These are phyloP conservation scores for Aspergillus melleus DNA, from an alignment of 2,329 filamentous ascomycete species.

Conservation along the genomic window DNA sequence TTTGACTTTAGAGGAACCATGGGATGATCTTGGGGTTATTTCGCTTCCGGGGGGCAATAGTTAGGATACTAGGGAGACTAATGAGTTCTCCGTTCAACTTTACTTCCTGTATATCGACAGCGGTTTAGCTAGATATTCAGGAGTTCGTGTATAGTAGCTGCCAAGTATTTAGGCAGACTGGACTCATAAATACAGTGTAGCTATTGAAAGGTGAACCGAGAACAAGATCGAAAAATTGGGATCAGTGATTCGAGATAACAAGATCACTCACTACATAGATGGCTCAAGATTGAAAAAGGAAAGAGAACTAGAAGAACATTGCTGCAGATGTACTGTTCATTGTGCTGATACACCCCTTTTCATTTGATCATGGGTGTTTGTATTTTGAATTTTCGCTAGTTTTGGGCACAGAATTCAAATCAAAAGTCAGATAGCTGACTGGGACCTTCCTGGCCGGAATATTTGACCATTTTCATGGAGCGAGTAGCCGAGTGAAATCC, in stretches of 20 bases:
- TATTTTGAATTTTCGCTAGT: not conserved
- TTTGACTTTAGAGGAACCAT: not conserved
- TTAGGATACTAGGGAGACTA: not conserved
- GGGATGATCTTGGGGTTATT: not conserved
- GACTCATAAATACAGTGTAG: too few relatives aligned
- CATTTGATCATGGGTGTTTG: not conserved
- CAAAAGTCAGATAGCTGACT: not conserved
- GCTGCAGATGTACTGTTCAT: not conserved
- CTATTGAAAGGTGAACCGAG: not conserved
- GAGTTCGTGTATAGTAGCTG: not conserved
- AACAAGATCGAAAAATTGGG: not conserved
- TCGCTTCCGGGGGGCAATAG: not conserved
- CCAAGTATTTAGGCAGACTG: not conserved
- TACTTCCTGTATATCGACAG: too few relatives aligned
- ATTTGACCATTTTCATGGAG: not conserved
- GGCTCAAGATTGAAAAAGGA: not conserved
- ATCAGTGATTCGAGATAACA: not conserved
- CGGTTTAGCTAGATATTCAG: too few relatives aligned
- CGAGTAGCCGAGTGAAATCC: not conserved
- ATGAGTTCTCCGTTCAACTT: not conserved
- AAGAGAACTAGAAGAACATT: not conserved
- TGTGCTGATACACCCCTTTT: not conserved
- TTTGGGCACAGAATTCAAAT: not conserved
- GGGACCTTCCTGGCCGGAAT: not conserved
- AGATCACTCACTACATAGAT: not conserved